Base-by-base conservation (phyloP, 1,139 yeast genomes). In the Scheffersomyces lignicola region DNA sequence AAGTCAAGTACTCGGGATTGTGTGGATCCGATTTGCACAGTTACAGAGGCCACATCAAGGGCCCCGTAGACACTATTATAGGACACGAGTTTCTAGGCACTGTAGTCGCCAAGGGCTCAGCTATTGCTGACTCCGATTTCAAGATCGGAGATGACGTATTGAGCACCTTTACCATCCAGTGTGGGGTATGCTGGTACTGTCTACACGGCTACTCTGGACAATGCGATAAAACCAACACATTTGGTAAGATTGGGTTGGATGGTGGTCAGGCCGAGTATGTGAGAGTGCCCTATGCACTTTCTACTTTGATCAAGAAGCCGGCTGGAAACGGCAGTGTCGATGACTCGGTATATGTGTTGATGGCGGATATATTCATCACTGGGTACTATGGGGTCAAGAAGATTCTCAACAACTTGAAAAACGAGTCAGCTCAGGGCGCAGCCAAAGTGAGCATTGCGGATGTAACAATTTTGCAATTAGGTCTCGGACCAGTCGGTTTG, bases 361-460 rank as follows among this genome's bases (percentile, higher is more conserved):
- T 80, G 82, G 80, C 83, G 7, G 86, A 80, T 54, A 80, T 80
- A 36, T 80, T 80, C 53, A 76, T 80, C 24, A 80, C 86, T 1
- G 86, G 83, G 0, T 79, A 75, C 54, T 76, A 69, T 48, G 84
- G 84, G 24, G 73, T 63, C 9, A 66, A 65, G 41, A 69, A 69
- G 43, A 77, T 78, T 17, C 51, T 69, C 13, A 73, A 77, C 43
- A 69, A 64, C 41, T 56, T 64, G 39, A 44, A 46, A 18, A 51
- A 51, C 17, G 55, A 56, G 32, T 39, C 55, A 6, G 50, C 56
- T 2, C 31, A 42, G 31, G 48, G 50, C 0, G 35, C 42, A 7
- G 37, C 37, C 3, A 31, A 33, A 1, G 47, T 48, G 28, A 40
- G 43, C 3, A 42, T 69, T 20, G 52, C 56, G 32, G 68, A 71